Percentiles rank a stretch among this genome's conserved stretches.
These are phyloP conservation scores for Cystofilobasidium bisporidii DNA, from an alignment of 768 basidiomycete species.

Conservation along the genomic window DNA sequence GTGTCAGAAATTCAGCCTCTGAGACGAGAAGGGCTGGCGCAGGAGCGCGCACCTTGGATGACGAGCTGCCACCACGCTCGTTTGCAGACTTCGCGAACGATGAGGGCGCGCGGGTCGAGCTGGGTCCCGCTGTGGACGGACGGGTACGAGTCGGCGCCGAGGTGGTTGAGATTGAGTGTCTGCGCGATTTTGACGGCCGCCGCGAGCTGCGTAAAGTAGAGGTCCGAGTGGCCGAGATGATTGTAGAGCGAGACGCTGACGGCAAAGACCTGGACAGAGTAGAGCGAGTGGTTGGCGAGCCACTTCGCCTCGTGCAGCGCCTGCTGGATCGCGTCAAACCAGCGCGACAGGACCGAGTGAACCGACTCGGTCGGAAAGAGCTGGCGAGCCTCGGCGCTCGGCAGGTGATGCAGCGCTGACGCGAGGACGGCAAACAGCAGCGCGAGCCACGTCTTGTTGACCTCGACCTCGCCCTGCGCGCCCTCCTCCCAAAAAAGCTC, in stretches of 20 bases:
- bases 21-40: too few relatives aligned
- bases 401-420: slow-evolving; percentile 31
- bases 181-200: slow-evolving; percentile 29
- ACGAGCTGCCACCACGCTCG: slow-evolving; percentile 31
- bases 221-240: slow-evolving; percentile 30
- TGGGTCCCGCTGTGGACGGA: neutral
- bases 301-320: slow-evolving; percentile 17
- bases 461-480: slow-evolving; percentile 29
- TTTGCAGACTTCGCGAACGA: slow-evolving; percentile 30
- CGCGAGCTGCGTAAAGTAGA: slow-evolving; percentile 31
- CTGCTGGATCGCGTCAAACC: slow-evolving; percentile 27
- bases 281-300: slow-evolving; percentile 24
- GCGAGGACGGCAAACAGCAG: slow-evolving; percentile 28
- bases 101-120: slow-evolving; percentile 16
- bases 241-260: slow-evolving; percentile 29
- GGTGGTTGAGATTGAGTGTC: slow-evolving; percentile 30
- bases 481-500: slow-evolving; percentile 31
- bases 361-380: slow-evolving; percentile 22
- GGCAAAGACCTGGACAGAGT: slow-evolving; percentile 30
- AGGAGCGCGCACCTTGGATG: slow-evolving; percentile 29
- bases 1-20: too few relatives aligned
- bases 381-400: neutral
- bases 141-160: slow-evolving; percentile 29
- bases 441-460: slow-evolving; percentile 31
- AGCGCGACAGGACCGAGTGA: slow-evolving; percentile 19